Percentiles rank a stretch among this genome's conserved stretches.
phyloP scores from a whole-genome alignment of 2,329 filamentous ascomycete genomes.

The Mariannaea elegans region DNA sequence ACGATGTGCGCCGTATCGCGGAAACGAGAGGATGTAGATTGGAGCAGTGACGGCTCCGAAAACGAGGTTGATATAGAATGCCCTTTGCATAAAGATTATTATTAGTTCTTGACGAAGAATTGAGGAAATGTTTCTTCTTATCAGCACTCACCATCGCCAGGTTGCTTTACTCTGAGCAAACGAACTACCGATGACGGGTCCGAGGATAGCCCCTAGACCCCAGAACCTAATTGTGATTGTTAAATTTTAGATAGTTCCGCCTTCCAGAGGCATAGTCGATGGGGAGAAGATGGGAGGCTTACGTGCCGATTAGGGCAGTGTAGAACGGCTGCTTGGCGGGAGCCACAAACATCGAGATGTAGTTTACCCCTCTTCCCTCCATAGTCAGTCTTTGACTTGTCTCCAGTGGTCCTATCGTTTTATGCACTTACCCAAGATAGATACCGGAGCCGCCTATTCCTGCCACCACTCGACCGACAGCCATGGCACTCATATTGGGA shows the following conservation, averaged over 20 bases:
- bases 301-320: conserved; percentile 29
- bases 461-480: conserved; percentile 53
- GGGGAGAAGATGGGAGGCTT: background rate
- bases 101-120: background rate
- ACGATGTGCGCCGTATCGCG: conserved; percentile 43
- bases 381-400: background rate
- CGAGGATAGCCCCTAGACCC: conserved; percentile 53
- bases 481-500: conserved; percentile 52
- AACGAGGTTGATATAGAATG: conserved; percentile 62
- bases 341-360: conserved; percentile 15
- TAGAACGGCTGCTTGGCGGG: conserved; percentile 25
- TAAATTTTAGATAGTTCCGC: background rate
- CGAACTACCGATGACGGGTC: conserved; percentile 55
- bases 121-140: background rate
- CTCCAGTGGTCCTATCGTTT: background rate
- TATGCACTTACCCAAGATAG: conserved; percentile 19
- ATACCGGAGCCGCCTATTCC: conserved; percentile 52
- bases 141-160: conserved; percentile 47
- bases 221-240: conserved; percentile 33
- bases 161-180: conserved; percentile 50
- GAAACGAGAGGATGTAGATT: conserved; percentile 54
- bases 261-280: background rate
- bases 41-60: conserved; percentile 50
- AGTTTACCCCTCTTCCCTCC: conserved; percentile 5
- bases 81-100: conserved; percentile 25